phyloP scores from a whole-genome alignment of 164 flowering plant species.

The Houttuynia cordata region DNA sequence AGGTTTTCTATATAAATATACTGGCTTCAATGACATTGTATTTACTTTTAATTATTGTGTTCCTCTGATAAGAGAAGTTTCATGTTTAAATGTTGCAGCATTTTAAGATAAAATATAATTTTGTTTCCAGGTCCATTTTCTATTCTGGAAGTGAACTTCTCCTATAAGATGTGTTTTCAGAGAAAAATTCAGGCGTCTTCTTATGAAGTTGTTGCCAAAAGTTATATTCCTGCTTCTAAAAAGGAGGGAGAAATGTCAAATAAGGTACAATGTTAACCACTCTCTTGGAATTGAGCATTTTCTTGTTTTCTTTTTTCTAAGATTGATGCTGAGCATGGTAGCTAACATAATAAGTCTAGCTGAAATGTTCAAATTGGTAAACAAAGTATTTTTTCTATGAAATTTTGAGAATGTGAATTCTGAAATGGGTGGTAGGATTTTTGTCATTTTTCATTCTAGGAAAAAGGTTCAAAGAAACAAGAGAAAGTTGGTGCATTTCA shows the following conservation, averaged over 20 bases:
- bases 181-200: conserved; percentile 42
- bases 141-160: conserved; percentile 11
- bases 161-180: conserved; percentile 24
- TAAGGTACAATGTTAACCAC: conserved; percentile 14
- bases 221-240: conserved; percentile 33
- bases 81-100: background rate
- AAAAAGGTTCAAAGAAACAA: conserved; percentile 13
- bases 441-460: conserved; percentile 29
- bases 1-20: too few species aligned
- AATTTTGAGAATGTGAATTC: too few species aligned
- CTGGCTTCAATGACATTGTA: too few species aligned
- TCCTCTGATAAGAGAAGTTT: too few species aligned
- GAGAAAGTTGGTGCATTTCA: conserved; percentile 86
- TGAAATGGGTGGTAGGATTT: too few species aligned
- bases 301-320: too few species aligned
- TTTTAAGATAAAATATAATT: too few species aligned
- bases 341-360: background rate
- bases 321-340: background rate
- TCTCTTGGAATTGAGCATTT: background rate
- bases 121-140: conserved; percentile 19
- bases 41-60: background rate
- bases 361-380: background rate
- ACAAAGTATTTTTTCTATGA: background rate
- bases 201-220: conserved; percentile 39
- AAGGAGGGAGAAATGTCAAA: conserved; percentile 10